Conservation (phyloP, 345 rosid genomes). For the Pistacia atlantica region DNA sequence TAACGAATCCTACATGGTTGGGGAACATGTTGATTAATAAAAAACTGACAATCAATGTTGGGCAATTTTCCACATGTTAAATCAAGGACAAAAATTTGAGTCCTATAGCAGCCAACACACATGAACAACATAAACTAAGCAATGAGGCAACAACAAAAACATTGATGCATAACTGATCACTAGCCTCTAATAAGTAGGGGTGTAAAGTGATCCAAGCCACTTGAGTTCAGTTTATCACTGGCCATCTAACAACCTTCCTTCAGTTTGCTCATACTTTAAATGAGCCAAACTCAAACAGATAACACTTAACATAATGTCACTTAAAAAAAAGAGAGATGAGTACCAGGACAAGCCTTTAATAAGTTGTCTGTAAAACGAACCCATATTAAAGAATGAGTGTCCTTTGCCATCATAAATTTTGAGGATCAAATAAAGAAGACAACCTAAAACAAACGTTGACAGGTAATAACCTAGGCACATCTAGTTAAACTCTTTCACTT, state of each 20-base stretch:
- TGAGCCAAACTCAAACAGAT: not conserved
- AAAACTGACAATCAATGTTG: not conserved
- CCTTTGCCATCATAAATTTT: not conserved
- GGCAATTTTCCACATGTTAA: not conserved
- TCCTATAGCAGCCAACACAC: not conserved
- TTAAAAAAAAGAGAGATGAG: too few species aligned
- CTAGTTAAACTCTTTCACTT: not conserved
- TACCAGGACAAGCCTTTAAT: not conserved
- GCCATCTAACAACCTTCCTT: not conserved
- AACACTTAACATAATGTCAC: too few species aligned
- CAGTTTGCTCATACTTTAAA: not conserved
- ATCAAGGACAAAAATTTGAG: not conserved
- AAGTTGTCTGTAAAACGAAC: not conserved
- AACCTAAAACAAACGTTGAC: not conserved
- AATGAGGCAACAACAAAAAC: not conserved
- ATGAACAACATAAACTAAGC: not conserved
- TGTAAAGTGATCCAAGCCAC: slow-evolving; percentile 1
- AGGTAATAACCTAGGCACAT: not conserved
- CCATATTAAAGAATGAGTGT: not conserved
- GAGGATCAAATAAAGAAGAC: not conserved
- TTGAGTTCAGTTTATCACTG: not conserved
- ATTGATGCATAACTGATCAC: not conserved
- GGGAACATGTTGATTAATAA: slow-evolving; percentile 10
- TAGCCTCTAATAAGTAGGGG: not conserved
- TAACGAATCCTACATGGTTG: not conserved